These are phyloP conservation scores for Dictyostelium intermedium DNA, from an alignment of 78 protist genomes.

Conservation along the genomic window DNA sequence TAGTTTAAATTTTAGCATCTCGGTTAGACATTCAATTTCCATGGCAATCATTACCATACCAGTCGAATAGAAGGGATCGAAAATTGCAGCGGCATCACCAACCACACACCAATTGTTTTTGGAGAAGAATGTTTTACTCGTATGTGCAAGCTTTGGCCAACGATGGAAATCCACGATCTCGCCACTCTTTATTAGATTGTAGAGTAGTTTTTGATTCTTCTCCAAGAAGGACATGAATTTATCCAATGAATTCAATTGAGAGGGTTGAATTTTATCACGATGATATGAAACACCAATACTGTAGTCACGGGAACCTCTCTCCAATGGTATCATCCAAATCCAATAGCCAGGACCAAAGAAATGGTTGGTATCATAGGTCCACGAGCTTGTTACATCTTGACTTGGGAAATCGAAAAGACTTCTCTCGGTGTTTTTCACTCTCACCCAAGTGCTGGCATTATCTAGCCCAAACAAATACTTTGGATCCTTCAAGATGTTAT, in stretches of 20 bases:
- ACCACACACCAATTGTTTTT: slow-evolving; percentile 54
- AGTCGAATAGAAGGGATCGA: slow-evolving; percentile 68
- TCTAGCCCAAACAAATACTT: slow-evolving; percentile 28
- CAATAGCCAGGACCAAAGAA: slow-evolving; percentile 77
- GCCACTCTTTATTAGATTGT: slow-evolving; percentile 53
- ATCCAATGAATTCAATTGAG: slow-evolving; percentile 33
- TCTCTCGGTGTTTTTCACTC: slow-evolving; percentile 38
- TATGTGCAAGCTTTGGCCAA: slow-evolving; percentile 62
- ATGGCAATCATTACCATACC: slow-evolving; percentile 70
- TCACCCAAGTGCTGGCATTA: slow-evolving; percentile 38
- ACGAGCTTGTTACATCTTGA: slow-evolving; percentile 33
- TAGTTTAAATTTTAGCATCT: not conserved
- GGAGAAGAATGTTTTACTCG: slow-evolving; percentile 20
- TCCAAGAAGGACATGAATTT: slow-evolving; percentile 62
- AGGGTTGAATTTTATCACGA: slow-evolving; percentile 37
- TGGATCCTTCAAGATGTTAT: slow-evolving; percentile 55
- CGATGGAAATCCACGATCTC: slow-evolving; percentile 65
- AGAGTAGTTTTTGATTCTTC: slow-evolving; percentile 48
- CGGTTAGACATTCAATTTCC: slow-evolving; percentile 56
- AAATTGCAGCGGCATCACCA: slow-evolving; percentile 75
- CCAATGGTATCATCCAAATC: slow-evolving; percentile 77
- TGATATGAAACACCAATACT: slow-evolving; percentile 71
- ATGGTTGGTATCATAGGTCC: slow-evolving; percentile 56
- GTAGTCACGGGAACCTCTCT: slow-evolving; percentile 37
- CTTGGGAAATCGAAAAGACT: slow-evolving; percentile 12